Percentiles rank a stretch among this genome's conserved stretches.
Evolutionary conservation across 2,329 filamentous ascomycete species (phyloP).

Genomic region (Arthroderma uncinatum): DNA sequence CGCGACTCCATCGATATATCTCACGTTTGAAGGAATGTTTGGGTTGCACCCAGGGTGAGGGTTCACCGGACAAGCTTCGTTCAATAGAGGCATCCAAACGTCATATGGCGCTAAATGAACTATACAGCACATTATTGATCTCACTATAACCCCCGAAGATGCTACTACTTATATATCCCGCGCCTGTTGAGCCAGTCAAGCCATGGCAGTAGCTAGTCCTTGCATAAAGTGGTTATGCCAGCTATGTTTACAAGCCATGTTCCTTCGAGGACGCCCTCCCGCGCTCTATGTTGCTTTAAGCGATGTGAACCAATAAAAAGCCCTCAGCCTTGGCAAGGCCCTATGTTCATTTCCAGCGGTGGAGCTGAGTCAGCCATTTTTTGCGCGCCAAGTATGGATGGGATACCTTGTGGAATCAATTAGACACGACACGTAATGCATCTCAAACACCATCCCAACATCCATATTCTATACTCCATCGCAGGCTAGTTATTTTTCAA

Average conservation of each 20-base stretch:
- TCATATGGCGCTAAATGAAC: background rate
- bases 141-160: background rate
- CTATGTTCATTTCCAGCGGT: background rate
- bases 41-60: background rate
- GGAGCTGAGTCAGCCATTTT: background rate
- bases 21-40: background rate
- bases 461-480: background rate
- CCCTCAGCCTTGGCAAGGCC: background rate
- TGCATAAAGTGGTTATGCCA: background rate
- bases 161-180: background rate
- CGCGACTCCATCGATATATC: background rate
- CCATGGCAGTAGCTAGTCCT: background rate
- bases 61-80: background rate
- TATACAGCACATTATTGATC: background rate
- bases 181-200: background rate
- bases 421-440: constrained; percentile 2
- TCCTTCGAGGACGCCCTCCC: too few species aligned
- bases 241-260: background rate
- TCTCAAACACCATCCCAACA: background rate
- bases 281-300: background rate
- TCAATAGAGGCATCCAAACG: background rate
- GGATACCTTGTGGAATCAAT: background rate
- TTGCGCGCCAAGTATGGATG: background rate
- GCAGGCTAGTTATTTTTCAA: background rate
- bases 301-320: background rate